Conservation (phyloP, 2,329 filamentous ascomycete genomes). For the Sporothrix variecibatus region DNA sequence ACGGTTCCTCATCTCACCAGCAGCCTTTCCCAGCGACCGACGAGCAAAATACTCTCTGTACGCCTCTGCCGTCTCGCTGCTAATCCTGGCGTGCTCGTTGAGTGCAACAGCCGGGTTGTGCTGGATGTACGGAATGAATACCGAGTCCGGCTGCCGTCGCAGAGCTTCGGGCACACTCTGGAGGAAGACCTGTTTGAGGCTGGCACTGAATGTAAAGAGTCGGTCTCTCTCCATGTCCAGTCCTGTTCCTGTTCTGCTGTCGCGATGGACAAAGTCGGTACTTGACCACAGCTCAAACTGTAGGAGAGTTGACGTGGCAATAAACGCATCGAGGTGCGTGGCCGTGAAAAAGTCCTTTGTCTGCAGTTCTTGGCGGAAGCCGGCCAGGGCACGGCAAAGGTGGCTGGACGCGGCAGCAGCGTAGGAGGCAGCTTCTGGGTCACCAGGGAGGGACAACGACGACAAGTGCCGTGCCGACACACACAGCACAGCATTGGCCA, state of each 20-base stretch:
- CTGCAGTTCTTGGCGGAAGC: constrained; percentile 27
- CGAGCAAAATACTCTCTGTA: constrained; percentile 28
- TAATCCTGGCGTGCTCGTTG: constrained; percentile 12
- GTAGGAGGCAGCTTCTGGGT: constrained; percentile 18
- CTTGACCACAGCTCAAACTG: constrained; percentile 34
- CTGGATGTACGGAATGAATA: constrained; percentile 21
- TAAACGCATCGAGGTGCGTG: constrained; percentile 32
- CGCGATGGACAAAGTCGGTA: constrained; percentile 23
- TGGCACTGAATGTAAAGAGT: constrained; percentile 33
- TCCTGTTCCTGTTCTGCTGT: background rate
- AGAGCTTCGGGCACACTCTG: constrained; percentile 26
- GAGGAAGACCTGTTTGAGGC: constrained; percentile 33
- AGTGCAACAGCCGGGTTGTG: constrained; percentile 15
- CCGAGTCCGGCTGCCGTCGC: constrained; percentile 19
- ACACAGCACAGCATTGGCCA: constrained; percentile 33
- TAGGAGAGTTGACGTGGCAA: constrained; percentile 32
- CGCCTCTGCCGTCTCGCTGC: constrained; percentile 9
- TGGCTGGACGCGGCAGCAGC: constrained; percentile 27
- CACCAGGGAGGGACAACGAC: background rate
- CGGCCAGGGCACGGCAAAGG: constrained; percentile 30
- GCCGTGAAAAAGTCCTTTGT: constrained; percentile 24
- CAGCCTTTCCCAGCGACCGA: no score
- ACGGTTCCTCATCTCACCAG: background rate
- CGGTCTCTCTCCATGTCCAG: constrained; percentile 29
- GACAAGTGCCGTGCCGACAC: constrained; percentile 33